Evolutionary conservation across 2,329 filamentous ascomycete species (phyloP), one percentile per base, ranked within the genome.

Genomic region (Botrytis byssoidea): DNA sequence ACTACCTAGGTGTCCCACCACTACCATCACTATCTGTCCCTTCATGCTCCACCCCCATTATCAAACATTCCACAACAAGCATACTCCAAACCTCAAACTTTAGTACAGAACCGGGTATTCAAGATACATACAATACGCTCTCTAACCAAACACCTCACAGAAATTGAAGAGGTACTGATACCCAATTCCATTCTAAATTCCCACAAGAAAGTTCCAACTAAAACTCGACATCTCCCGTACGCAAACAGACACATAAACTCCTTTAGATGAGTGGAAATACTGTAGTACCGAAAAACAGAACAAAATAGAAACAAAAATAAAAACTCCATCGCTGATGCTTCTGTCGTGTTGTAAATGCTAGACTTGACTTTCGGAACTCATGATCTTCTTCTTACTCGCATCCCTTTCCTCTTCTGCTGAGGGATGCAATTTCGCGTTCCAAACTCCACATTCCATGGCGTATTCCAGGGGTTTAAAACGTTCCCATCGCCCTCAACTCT

Each of bases 281-380:
- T 18, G 32, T 16, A n/a, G 37, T 25, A 46, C 14, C 37, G 6
- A 51, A 60, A 48, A 35, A 63, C 20, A 46, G 32, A 35, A 74
- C 25, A 63, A 25, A 46, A 60, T 12, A 74, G 73, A 65, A 46
- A 42, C 5, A 9, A 40, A 55, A 72, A 74, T 37, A 76, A 48
- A 48, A 55, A 78, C 77, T 78, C 77, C 77, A 68, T 77, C 77
- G 77, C 77, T 76, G 73, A 78, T 78, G 77, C 75, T 77, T 70
- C 57, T 20, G 35, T 67, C 46, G 46, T 67, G 51, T 73, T 55
- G 60, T 71, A 48, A 65, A 67, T 66, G 46, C 55, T 44, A 42
- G 55, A 59, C 18, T 55, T 55, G 48, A 48, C 37, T n/a, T n/a
- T 32, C 16, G 29, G 29, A 14, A 68, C 51, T 63, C 55, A 20